A percentile compares a stretch with the other conserved stretches of the same genome.
phyloP scores from a whole-genome alignment of 2,329 filamentous ascomycete species.

The Xylaria sp. region DNA sequence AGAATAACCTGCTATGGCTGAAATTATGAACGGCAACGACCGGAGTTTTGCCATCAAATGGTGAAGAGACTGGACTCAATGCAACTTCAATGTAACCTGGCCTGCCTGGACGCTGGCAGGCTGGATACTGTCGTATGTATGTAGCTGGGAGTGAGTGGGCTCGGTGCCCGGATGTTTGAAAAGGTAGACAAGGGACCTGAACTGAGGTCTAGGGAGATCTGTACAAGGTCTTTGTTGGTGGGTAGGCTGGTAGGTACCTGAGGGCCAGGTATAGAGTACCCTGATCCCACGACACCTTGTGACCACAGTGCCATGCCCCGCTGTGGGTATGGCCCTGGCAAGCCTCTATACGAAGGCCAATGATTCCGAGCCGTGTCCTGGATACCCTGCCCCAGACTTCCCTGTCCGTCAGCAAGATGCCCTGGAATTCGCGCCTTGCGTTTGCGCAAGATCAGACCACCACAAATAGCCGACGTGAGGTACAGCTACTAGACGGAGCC shows the following conservation, averaged over 20 bases:
- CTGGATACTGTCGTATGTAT: too few relatives aligned
- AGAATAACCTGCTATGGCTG: not conserved
- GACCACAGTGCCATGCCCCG: slow-evolving; percentile 21
- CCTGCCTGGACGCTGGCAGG: too few relatives aligned
- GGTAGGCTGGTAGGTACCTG: not conserved
- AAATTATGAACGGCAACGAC: not conserved
- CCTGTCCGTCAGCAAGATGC: slow-evolving; percentile 17
- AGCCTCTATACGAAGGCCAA: slow-evolving; percentile 16
- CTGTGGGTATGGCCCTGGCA: slow-evolving; percentile 24
- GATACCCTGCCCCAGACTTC: slow-evolving; percentile 10
- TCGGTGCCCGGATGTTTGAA: not conserved
- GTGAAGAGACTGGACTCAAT: not conserved
- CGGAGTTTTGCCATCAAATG: not conserved
- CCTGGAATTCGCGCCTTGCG: slow-evolving; percentile 23
- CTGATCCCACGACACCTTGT: slow-evolving; percentile 18
- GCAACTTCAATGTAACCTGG: not conserved
- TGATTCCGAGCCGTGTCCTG: slow-evolving; percentile 1
- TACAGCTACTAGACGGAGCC: slow-evolving; percentile 15
- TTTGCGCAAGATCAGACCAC: slow-evolving; percentile 27
- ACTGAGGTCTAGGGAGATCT: not conserved
- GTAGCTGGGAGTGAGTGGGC: too few relatives aligned
- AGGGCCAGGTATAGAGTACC: not conserved
- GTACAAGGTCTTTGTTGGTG: not conserved
- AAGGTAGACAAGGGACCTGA: too few relatives aligned
- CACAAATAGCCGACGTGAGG: slow-evolving; percentile 11